These are phyloP conservation scores for Chaetomium strumarium DNA, from an alignment of 2,329 filamentous ascomycete species.

Conservation along the genomic window DNA sequence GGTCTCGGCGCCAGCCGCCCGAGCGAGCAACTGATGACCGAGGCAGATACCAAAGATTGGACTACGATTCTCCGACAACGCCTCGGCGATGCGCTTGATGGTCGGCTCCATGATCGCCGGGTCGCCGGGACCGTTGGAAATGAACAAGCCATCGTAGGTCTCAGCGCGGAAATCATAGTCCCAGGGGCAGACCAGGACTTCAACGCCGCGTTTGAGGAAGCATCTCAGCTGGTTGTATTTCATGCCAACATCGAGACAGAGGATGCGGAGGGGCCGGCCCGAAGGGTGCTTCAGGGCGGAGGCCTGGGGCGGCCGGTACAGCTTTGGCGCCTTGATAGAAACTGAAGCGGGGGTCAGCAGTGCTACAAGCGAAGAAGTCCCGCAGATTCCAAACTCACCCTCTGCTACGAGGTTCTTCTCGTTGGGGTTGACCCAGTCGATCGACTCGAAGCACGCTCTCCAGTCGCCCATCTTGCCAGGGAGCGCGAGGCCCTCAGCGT, in stretches of 20 bases:
- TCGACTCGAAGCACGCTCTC: conserved; percentile 62
- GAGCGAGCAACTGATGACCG: conserved; percentile 71
- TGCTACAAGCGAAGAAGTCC: conserved; percentile 9
- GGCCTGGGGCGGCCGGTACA: conserved; percentile 67
- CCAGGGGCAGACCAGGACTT: conserved; percentile 93
- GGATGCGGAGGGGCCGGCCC: conserved; percentile 76
- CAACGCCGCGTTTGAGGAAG: conserved; percentile 82
- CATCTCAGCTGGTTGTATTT: conserved; percentile 98
- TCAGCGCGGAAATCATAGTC: conserved; percentile 85
- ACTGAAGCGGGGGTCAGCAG: conserved; percentile 56
- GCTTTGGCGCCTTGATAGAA: conserved; percentile 77
- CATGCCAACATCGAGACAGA: conserved; percentile 94
- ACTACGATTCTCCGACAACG: conserved; percentile 47
- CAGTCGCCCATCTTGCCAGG: conserved; percentile 36
- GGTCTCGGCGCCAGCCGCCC: conserved; percentile 64
- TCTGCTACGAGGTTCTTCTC: conserved; percentile 87
- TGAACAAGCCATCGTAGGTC: conserved; percentile 92
- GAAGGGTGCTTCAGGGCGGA: conserved; percentile 78
- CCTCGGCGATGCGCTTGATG: conserved; percentile 69
- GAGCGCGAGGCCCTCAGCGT: conserved; percentile 35
- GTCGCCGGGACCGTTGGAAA: conserved; percentile 96
- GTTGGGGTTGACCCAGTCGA: conserved; percentile 91
- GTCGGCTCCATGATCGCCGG: conserved; percentile 78
- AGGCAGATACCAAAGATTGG: conserved; percentile 71
- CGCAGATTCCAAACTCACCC: conserved; percentile 57